phyloP scores from a whole-genome alignment of 1,139 yeast genomes.

The Lodderomyces theae region DNA sequence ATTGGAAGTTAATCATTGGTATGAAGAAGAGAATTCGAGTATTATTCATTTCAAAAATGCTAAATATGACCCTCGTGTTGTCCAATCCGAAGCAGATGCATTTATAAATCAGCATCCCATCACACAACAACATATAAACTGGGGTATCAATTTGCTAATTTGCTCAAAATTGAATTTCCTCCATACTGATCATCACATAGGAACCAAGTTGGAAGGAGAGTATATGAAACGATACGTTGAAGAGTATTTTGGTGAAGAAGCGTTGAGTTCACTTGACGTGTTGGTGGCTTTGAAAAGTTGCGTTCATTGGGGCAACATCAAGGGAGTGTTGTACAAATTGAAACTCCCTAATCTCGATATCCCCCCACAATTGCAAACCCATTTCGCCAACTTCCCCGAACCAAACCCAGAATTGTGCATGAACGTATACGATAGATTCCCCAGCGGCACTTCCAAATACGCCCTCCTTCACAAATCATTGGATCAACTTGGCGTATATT shows the following conservation, averaged over 20 bases:
- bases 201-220: slow-evolving; percentile 47
- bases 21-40: slow-evolving; percentile 45
- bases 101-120: slow-evolving; percentile 15
- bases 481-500: slow-evolving; percentile 26
- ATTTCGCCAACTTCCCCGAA: slow-evolving; percentile 41
- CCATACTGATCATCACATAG: slow-evolving; percentile 58
- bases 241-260: slow-evolving; percentile 42
- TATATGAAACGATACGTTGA: slow-evolving; percentile 40
- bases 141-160: slow-evolving; percentile 44
- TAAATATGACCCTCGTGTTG: slow-evolving; percentile 27
- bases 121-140: slow-evolving; percentile 32
- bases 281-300: slow-evolving; percentile 51
- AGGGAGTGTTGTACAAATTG: slow-evolving; percentile 44
- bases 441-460: slow-evolving; percentile 54
- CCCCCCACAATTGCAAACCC: slow-evolving; percentile 25
- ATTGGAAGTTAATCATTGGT: slow-evolving; percentile 50
- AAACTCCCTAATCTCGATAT: slow-evolving; percentile 41
- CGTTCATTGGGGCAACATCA: slow-evolving; percentile 57
- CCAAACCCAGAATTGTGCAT: slow-evolving; percentile 41
- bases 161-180: slow-evolving; percentile 53
- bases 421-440: slow-evolving; percentile 46
- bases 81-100: slow-evolving; percentile 17
- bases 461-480: slow-evolving; percentile 42
- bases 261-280: slow-evolving; percentile 40
- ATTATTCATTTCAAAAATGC: slow-evolving; percentile 38